Evolutionary conservation across 257 asterid species (phyloP).

Genomic region (Datura wrightii): DNA sequence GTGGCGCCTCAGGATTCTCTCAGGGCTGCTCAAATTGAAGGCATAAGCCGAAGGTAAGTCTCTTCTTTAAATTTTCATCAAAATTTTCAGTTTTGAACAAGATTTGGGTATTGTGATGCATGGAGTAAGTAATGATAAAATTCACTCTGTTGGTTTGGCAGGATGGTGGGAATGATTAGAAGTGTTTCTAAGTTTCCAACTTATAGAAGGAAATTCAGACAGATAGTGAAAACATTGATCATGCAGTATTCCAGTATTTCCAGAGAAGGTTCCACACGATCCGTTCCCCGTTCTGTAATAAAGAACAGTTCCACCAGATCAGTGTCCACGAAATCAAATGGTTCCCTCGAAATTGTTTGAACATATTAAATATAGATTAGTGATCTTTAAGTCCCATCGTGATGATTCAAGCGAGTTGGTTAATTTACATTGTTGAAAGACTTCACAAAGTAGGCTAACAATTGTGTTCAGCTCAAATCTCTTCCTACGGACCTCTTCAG

Average conservation of each 20-base stretch:
- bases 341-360: slow-evolving; percentile 66
- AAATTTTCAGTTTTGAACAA: not conserved
- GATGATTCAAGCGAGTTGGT: not conserved
- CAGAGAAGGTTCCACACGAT: slow-evolving; percentile 54
- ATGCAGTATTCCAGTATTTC: slow-evolving; percentile 37
- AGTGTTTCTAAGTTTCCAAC: slow-evolving; percentile 81
- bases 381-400: not conserved
- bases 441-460: slow-evolving; percentile 11
- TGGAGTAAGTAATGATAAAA: not conserved
- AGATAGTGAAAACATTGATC: slow-evolving; percentile 71
- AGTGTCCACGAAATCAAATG: slow-evolving; percentile 47
- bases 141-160: slow-evolving; percentile 39
- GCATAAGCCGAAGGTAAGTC: slow-evolving; percentile 80
- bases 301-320: slow-evolving; percentile 55
- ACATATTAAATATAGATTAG: not conserved
- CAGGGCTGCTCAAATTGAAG: slow-evolving; percentile 87
- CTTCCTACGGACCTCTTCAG: not conserved
- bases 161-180: slow-evolving; percentile 81
- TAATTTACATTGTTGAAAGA: not conserved
- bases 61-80: not conserved
- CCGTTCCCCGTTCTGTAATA: slow-evolving; percentile 42
- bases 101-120: not conserved
- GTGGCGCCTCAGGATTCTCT: slow-evolving; percentile 64
- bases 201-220: slow-evolving; percentile 73
- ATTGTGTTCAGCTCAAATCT: not conserved